Base-by-base conservation (phyloP, 192 early-diverging fungal species). In the Geranomyces variabilis region DNA sequence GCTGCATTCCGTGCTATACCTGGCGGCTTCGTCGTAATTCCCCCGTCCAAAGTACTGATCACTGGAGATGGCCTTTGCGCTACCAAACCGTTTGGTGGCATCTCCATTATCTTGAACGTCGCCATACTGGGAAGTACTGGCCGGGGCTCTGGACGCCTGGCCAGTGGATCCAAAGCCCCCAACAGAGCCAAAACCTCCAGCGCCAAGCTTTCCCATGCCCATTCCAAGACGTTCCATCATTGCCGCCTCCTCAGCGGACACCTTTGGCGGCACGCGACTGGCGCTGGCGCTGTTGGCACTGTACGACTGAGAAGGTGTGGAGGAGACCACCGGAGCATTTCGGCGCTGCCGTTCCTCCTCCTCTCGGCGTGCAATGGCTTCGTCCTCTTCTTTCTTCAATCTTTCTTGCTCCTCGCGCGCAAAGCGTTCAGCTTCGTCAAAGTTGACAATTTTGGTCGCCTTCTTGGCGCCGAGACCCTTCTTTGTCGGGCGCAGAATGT, bases 401-500 rank as follows among this genome's bases (percentile, higher is more conserved):
- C 82, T 80, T 83, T 93, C 91, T 63, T 84, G 89, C 36, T 92
- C 93, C 68, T 92, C 90, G 73, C 92, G 93, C 19, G 94, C 96
- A 34, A 88, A 86, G 22, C 92, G 90, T 60, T 93, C 94, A 0
- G 91, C 93, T 74, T 94, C 92, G 65, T 96, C 96, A 88, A 97
- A 97, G 78, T 93, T 92, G 70, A 90, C 80, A n/a, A 81, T 78
- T 67, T 84, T 86, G 44, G 82, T 89, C 2, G 92, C 90, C 73
- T 92, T 96, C 71, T 96, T 96, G 28, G 94, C 94, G 26, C 96
- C 96, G 2, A 96, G 81, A 66, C 90, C 90, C 79, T 88, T 91
- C 46, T 81, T 83, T 30, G 75, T 67, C 5, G 67, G 46, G 17
- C 71, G 63, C 36, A 79, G 60, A 34, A 75, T 71, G 60, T 75